phyloP scores from a whole-genome alignment of 1,284 basidiomycete genomes.

The Pseudozyma thailandica region DNA sequence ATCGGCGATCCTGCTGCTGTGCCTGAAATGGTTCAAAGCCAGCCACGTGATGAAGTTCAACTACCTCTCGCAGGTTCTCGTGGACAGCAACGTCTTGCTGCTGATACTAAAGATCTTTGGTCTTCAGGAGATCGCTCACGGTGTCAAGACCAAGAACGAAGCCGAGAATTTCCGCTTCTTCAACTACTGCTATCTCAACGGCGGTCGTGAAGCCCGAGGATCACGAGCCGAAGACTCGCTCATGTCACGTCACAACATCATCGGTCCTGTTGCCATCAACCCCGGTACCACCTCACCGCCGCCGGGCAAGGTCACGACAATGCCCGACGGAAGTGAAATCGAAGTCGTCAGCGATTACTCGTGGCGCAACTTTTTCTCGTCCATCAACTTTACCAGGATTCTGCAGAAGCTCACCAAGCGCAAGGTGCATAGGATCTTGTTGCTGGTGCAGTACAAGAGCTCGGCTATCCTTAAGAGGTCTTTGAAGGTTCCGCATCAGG shows the following conservation, averaged over 20 bases:
- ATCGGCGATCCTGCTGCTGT: conserved; percentile 88
- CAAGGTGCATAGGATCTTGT: conserved; percentile 90
- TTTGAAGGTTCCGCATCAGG: conserved; percentile 89
- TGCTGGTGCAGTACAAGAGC: conserved; percentile 98
- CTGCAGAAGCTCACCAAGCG: conserved; percentile 98
- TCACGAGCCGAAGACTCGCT: conserved; percentile 68
- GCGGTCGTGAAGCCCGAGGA: conserved; percentile 47
- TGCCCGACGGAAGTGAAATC: conserved; percentile 68
- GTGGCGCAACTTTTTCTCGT: conserved; percentile 97
- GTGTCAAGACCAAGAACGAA: conserved; percentile 88
- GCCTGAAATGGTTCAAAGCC: conserved; percentile 98
- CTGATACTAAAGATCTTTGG: conserved; percentile 98
- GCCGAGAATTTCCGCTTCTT: conserved; percentile 86
- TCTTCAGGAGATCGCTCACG: conserved; percentile 85
- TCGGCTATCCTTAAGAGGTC: conserved; percentile 88
- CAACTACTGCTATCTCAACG: conserved; percentile 85
- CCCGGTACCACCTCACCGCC: conserved; percentile 44
- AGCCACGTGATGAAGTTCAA: conserved; percentile 94
- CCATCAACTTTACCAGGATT: conserved; percentile 98
- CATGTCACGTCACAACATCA: conserved; percentile 41
- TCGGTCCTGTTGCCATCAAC: conserved; percentile 49
- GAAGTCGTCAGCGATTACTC: conserved; percentile 93
- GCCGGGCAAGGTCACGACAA: conserved; percentile 31
- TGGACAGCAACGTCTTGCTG: conserved; percentile 94
- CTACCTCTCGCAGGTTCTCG: conserved; percentile 89